Base-by-base conservation (phyloP, 805 yeast genomes). In the Cyberlindnera bimundalis region DNA sequence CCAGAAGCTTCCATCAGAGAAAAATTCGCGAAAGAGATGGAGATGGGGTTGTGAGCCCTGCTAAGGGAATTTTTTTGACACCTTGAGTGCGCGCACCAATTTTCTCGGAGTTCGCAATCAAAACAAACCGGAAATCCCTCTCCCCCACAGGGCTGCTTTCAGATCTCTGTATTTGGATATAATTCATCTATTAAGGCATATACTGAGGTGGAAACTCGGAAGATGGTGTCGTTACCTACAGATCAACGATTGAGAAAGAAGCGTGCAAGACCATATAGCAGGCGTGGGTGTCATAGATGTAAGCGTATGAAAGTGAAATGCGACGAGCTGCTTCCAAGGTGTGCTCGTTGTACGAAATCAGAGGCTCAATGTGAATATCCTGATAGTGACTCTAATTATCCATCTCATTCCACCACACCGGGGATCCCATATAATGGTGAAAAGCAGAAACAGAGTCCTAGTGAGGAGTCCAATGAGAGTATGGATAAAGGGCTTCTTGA, bases 201-300 rank as follows among this genome's bases (percentile, higher is more conserved):
- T 21, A 10, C 6, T 21, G 24, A 10, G 24, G 10, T 6, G 10
- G 10, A 10, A 10, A 10, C 10, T 21, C 24, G 6, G 28, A 26
- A 8, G n/a, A 26, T 26, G 14, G 28, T 6, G 6, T 26, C 28
- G 6, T 6, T n/a, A 12, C 28, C 13, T 3, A 19, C 3, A 7
- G 33, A 19, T 6, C 89, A 29, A 85, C 97, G 97, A 90, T 90
- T 29, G 14, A 29, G 34, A 24, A 39, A 33, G 40, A 23, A 47
- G 38, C 23, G 53, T 30, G 27, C 27, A 48, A n/a, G 35, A 44
- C 27, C 54, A 40, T 55, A 55, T 33, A 54, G 59, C 29, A 36
- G 53, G n/a, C 60, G 58, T 14, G 74, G 74, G 3, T 69, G 74
- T 47, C 48, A 60, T 14, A 71, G 66, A 42, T 69, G 74, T 47